Evolutionary conservation across 1,284 basidiomycete genomes (phyloP), one percentile per base, ranked within the genome.

Genomic region (Pulveroboletus ridleyi): DNA sequence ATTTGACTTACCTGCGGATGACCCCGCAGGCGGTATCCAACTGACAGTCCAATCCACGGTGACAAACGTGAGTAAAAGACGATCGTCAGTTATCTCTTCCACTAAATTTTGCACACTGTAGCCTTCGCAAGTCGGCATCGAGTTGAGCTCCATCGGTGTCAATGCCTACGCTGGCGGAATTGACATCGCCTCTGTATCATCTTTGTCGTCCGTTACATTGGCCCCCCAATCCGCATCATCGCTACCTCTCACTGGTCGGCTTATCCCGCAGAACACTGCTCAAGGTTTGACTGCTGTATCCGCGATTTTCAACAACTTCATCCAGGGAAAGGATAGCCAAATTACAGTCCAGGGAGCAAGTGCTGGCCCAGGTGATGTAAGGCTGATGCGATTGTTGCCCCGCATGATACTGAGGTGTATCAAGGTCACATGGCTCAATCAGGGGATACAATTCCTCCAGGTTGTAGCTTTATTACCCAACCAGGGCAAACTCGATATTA

Each of bases 61-160:
- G 35, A 79, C 82, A 17, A 94, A 92, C 71, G 87, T 89, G 61
- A 69, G 84, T 71, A 25, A 57, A 52, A 33, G 41, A 22, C 56
- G 25, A 49, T 13, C 59, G 18, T 23, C 13, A 25, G 66, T 39
- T 44, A 53, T 33, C 22, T 42, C 25, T 58, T n/a, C n/a, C 59
- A 49, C 63, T 68, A 25, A 65, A 25, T 47, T 61, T 15, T 35
- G 55, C 55, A 29, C 23, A 20, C 3, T 46, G 15, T 64, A 89
- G 87, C 91, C 91, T 33, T 89, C 92, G 7, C 91, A 92, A 83
- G 89, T 94, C 55, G 92, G 91, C 62, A 87, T 94, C 20, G 78
- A 86, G 66, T 80, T 94, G 17, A 85, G 83, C 62, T 83, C 84
- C 9, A 84, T 94, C 65, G 84, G 83, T 11, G 91, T 92, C 76